These are phyloP conservation scores for Hypoxylon fuscum DNA, from an alignment of 495 filamentous ascomycete species.

Conservation along the genomic window DNA sequence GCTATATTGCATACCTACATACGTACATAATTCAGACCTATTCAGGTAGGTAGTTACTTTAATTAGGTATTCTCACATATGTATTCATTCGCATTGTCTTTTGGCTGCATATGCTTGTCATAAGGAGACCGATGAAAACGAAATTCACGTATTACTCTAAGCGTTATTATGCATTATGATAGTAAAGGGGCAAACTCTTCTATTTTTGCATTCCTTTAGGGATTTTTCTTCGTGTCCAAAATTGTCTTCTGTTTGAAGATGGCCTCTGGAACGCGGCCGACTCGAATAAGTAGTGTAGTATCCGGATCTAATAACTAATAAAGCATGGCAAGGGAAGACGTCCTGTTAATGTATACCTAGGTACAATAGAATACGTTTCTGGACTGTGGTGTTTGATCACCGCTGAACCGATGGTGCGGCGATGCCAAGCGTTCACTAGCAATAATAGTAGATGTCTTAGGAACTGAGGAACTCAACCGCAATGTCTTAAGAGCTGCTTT, in stretches of 20 bases:
- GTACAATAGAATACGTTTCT: conserved; percentile 15
- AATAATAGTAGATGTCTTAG: neutral
- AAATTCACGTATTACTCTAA: too few relatives aligned
- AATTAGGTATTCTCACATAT: too few relatives aligned
- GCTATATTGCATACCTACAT: neutral
- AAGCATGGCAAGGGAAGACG: conserved; percentile 1
- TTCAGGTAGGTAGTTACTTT: too few relatives aligned
- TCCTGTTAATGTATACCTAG: neutral
- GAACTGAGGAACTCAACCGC: neutral
- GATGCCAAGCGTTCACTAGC: conserved; percentile 24
- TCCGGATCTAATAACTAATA: neutral
- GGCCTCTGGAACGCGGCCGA: conserved; percentile 5
- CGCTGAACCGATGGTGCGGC: conserved; percentile 35
- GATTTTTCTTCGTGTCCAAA: neutral
- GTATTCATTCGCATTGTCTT: too few relatives aligned
- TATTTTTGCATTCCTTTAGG: neutral
- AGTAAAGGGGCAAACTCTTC: too few relatives aligned
- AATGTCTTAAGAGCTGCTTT: neutral
- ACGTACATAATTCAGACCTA: too few relatives aligned
- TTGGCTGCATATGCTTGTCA: too few relatives aligned
- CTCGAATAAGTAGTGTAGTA: too few relatives aligned
- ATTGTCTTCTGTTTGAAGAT: conserved; percentile 7
- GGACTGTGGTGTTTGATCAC: conserved; percentile 15
- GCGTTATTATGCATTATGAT: too few relatives aligned
- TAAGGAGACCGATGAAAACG: too few relatives aligned